Evolutionary conservation across 768 basidiomycete species (phyloP).

Genomic region (Agrocybe praecox): DNA sequence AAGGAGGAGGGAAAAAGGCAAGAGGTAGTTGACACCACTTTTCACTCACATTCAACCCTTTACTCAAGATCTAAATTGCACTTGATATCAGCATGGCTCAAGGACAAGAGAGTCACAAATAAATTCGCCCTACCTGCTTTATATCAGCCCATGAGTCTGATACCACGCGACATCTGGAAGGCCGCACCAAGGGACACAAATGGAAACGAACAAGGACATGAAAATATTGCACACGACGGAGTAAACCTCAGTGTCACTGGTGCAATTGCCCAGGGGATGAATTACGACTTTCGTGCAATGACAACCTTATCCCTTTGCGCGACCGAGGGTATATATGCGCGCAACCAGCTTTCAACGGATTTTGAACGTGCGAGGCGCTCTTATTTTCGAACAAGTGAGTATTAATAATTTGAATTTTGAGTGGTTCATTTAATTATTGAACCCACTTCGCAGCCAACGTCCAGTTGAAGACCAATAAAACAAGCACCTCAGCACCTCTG

Average conservation of each 20-base stretch:
- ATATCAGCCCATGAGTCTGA: conserved; percentile 26
- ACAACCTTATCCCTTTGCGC: not conserved
- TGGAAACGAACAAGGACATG: conserved; percentile 26
- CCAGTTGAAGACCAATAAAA: too few relatives aligned
- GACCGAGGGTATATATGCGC: not conserved
- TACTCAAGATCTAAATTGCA: too few relatives aligned
- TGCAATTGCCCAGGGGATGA: conserved; percentile 24
- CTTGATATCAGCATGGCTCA: conserved; percentile 24
- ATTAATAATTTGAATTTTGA: too few relatives aligned
- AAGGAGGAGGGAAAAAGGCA: conserved; percentile 21
- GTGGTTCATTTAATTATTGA: too few relatives aligned
- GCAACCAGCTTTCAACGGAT: conserved; percentile 2
- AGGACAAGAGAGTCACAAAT: conserved; percentile 19
- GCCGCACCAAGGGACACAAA: conserved; percentile 20
- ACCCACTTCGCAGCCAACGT: too few relatives aligned
- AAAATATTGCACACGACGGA: conserved; percentile 24
- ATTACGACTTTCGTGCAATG: conserved; percentile 17
- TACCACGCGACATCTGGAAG: conserved; percentile 26
- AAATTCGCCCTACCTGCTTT: conserved; percentile 24
- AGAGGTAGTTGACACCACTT: too few relatives aligned
- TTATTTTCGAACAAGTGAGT: not conserved
- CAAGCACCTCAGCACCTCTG: too few relatives aligned
- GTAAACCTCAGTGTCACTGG: conserved; percentile 24
- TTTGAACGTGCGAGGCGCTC: not conserved
- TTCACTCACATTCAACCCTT: too few relatives aligned